These are phyloP conservation scores for Alternaria viburni DNA, from an alignment of 2,329 filamentous ascomycete genomes.

Conservation along the genomic window DNA sequence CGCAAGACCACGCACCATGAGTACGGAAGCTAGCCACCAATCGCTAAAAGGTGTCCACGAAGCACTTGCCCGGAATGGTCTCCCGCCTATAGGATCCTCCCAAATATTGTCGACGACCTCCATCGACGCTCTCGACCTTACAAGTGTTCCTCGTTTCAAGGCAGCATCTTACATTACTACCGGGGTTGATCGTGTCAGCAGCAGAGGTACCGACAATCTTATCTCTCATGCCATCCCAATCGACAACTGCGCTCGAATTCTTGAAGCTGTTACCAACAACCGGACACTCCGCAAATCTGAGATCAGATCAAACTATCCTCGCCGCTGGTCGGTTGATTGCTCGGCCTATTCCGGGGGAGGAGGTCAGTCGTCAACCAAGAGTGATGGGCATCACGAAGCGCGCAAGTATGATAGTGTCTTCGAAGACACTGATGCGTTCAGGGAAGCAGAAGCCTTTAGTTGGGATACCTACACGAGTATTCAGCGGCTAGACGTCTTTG, in stretches of 20 bases:
- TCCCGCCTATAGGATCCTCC: background rate
- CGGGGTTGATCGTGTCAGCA: background rate
- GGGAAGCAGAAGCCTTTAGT: background rate
- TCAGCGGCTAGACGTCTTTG: background rate
- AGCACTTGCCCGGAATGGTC: background rate
- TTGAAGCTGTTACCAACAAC: background rate
- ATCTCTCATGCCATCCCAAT: background rate
- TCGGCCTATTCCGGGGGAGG: background rate
- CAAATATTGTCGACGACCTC: background rate
- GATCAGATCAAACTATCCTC: background rate
- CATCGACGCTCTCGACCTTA: background rate
- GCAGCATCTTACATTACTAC: background rate
- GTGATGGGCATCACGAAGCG: background rate
- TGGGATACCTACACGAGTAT: background rate
- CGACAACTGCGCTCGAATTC: background rate
- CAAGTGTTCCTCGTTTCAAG: background rate
- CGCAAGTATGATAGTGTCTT: background rate
- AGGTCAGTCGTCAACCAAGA: background rate
- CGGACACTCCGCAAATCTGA: background rate
- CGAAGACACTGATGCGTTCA: background rate
- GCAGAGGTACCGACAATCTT: background rate
- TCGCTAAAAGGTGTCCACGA: background rate
- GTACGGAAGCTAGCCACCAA: background rate
- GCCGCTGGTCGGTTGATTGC: background rate
- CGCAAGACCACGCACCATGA: background rate